These are phyloP conservation scores for Psidium friedrichsthalianum DNA, from an alignment of 345 rosid genomes.

Conservation along the genomic window DNA sequence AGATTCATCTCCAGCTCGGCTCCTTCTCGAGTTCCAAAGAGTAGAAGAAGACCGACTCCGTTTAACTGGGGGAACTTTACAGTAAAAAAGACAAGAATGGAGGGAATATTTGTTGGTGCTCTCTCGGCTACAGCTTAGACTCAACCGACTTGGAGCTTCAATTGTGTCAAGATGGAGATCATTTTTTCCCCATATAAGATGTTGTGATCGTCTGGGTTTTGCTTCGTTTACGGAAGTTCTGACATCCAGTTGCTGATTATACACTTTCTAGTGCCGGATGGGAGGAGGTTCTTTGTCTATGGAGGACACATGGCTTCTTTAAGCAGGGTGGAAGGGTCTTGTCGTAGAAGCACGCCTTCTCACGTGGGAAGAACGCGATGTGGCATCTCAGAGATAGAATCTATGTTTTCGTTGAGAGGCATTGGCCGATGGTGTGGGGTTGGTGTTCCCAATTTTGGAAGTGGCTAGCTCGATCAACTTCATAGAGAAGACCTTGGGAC, in stretches of 20 bases:
- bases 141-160: not conserved
- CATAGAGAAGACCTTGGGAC: no score
- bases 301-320: constrained; percentile 84
- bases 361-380: constrained; percentile 24
- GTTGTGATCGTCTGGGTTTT: not conserved
- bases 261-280: not conserved
- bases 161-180: not conserved
- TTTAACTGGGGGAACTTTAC: not conserved
- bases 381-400: constrained; percentile 37
- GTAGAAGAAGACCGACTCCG: not conserved
- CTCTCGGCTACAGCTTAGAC: not conserved
- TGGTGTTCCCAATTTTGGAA: constrained; percentile 43
- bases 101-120: constrained; percentile 1
- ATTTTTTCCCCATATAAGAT: not conserved
- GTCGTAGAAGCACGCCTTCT: constrained; percentile 50
- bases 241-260: not conserved
- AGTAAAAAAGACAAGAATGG: not conserved
- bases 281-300: constrained; percentile 11
- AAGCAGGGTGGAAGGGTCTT: constrained; percentile 88
- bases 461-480: no score
- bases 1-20: not conserved
- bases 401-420: constrained; percentile 52
- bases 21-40: not conserved
- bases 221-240: not conserved
- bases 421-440: constrained; percentile 80